A percentile compares a stretch with the other conserved stretches of the same genome.
Evolutionary conservation across 345 rosid species (phyloP).

Genomic region (Litchi chinensis): DNA sequence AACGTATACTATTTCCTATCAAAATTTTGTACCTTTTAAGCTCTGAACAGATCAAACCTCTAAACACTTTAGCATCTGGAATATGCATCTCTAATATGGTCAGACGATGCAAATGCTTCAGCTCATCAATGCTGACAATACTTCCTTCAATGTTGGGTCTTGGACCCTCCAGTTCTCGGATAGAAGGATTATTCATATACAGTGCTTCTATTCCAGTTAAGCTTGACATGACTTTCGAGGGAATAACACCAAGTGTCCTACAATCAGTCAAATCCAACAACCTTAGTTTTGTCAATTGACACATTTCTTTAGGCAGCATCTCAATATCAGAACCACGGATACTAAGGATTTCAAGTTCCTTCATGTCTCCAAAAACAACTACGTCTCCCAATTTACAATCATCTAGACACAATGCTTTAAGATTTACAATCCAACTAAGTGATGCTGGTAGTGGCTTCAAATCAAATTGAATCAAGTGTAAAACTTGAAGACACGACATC

Average conservation of each 20-base stretch:
- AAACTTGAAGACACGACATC: conserved; percentile 5
- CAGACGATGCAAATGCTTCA: neutral
- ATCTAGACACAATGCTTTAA: conserved; percentile 25
- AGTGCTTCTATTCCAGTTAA: conserved; percentile 26
- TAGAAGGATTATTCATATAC: conserved; percentile 8
- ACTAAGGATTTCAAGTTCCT: conserved; percentile 25
- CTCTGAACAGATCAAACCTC: neutral
- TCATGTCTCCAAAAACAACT: conserved; percentile 11
- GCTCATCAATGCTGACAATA: conserved; percentile 24
- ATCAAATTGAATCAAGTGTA: conserved; percentile 10
- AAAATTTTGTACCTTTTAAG: conserved; percentile 17
- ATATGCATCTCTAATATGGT: conserved; percentile 18
- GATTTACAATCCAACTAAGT: conserved; percentile 1
- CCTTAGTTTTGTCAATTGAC: conserved; percentile 3
- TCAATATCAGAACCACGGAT: conserved; percentile 6
- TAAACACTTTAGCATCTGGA: neutral
- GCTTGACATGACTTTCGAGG: conserved; percentile 17
- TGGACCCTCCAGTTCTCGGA: neutral
- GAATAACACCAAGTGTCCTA: conserved; percentile 7
- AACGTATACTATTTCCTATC: neutral
- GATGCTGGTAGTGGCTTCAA: conserved; percentile 19
- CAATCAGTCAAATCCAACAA: conserved; percentile 24
- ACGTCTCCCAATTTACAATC: conserved; percentile 4
- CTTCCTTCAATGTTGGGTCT: neutral
- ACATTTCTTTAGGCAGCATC: conserved; percentile 5